These are phyloP conservation scores for Lycium ferocissimum DNA, from an alignment of 257 asterid species.

Conservation along the genomic window DNA sequence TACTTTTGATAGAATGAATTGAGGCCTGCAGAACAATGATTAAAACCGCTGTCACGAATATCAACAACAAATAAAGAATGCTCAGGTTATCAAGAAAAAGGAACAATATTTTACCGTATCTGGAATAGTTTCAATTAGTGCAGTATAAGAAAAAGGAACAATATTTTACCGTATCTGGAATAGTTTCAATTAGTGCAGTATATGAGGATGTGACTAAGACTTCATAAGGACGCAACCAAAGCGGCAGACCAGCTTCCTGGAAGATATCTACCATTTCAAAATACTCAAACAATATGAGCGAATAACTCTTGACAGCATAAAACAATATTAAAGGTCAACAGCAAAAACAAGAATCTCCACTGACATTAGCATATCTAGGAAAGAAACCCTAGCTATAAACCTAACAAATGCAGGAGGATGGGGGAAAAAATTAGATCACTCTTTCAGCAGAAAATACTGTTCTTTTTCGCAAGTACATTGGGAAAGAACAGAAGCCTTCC, in stretches of 20 bases:
- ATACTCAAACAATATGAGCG: constrained; percentile 32
- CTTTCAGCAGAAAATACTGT: background rate
- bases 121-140: constrained; percentile 98
- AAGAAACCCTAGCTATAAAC: background rate
- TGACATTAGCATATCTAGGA: constrained; percentile 6
- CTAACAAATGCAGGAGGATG: constrained; percentile 3
- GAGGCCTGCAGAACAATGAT: constrained; percentile 71
- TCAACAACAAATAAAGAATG: background rate
- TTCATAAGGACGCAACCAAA: constrained; percentile 98
- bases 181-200: constrained; percentile 98
- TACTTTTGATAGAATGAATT: constrained; percentile 91
- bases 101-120: constrained; percentile 70
- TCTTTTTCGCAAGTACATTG: background rate
- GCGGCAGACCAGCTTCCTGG: constrained; percentile 99
- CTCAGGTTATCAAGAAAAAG: constrained; percentile 12
- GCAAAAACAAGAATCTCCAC: constrained; percentile 21
- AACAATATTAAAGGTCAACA: background rate
- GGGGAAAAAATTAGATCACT: background rate
- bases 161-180: constrained; percentile 88
- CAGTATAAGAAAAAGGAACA: constrained; percentile 52
- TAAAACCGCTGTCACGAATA: constrained; percentile 6
- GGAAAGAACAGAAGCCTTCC: constrained; percentile 11
- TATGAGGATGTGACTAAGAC: constrained; percentile 94
- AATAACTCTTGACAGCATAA: constrained; percentile 8
- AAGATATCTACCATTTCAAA: constrained; percentile 83